Percentiles rank a stretch among this genome's conserved stretches.
Conservation (phyloP, 768 basidiomycete genomes). For the Termitomyces titanicus region DNA sequence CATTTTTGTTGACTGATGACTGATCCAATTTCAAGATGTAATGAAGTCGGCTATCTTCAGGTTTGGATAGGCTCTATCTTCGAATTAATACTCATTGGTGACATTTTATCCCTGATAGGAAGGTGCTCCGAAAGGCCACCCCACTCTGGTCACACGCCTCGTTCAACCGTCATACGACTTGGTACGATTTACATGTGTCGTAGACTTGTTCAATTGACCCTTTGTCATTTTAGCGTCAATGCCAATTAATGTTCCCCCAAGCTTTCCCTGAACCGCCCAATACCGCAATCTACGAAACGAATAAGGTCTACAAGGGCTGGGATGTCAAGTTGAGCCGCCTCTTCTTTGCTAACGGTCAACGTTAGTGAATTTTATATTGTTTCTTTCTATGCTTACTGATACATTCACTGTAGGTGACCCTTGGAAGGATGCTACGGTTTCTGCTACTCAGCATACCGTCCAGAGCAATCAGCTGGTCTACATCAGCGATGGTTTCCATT, state of each 20-base stretch:
- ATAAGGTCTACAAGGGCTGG: constrained; percentile 60
- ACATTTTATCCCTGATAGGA: constrained; percentile 27
- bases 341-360: constrained; percentile 68
- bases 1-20: background rate
- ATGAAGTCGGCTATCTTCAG: constrained; percentile 63
- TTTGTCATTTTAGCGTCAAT: constrained; percentile 55
- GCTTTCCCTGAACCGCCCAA: constrained; percentile 47
- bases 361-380: constrained; percentile 34
- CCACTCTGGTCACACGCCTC: constrained; percentile 52
- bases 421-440: constrained; percentile 68
- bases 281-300: constrained; percentile 40
- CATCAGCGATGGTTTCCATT: constrained; percentile 63
- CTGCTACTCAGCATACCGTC: constrained; percentile 45
- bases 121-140: constrained; percentile 32
- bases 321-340: constrained; percentile 50
- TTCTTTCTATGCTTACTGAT: background rate
- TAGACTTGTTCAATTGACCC: background rate
- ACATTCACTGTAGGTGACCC: constrained; percentile 51
- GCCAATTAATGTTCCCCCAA: constrained; percentile 61
- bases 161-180: constrained; percentile 54
- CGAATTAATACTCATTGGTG: background rate
- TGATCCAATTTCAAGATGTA: constrained; percentile 44
- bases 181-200: constrained; percentile 24
- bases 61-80: constrained; percentile 15
- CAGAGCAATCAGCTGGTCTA: constrained; percentile 56